Conservation (phyloP, 116 monocot species). For the Zostera marina region DNA sequence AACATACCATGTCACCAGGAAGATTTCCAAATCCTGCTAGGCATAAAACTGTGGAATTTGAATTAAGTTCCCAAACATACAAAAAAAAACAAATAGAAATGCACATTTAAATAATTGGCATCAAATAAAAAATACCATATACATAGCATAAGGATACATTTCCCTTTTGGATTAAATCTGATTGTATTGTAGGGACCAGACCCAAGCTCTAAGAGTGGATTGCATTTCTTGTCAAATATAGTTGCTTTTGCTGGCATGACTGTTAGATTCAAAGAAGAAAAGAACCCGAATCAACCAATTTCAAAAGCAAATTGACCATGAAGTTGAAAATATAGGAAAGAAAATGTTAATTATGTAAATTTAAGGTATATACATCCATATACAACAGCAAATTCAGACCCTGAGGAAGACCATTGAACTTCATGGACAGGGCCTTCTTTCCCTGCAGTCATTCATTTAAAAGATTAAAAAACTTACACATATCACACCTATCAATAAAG, state of each 20-base stretch:
- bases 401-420: constrained; percentile 81
- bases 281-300: background rate
- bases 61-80: constrained; percentile 38
- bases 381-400: constrained; percentile 83
- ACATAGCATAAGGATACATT: constrained; percentile 66
- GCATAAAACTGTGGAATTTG: constrained; percentile 50
- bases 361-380: constrained; percentile 66
- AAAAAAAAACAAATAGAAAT: background rate
- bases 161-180: constrained; percentile 91
- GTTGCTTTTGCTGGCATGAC: constrained; percentile 91
- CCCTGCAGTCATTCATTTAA: constrained; percentile 17
- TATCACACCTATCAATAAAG: background rate
- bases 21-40: constrained; percentile 97
- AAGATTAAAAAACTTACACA: background rate
- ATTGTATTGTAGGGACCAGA: constrained; percentile 89
- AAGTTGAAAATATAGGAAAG: background rate
- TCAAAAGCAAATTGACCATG: background rate
- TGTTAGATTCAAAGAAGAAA: constrained; percentile 21
- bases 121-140: background rate
- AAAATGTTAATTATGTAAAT: background rate
- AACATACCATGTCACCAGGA: constrained; percentile 87
- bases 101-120: background rate
- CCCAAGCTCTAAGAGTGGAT: constrained; percentile 75
- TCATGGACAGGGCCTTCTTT: constrained; percentile 98
- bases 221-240: constrained; percentile 76